Conservation (phyloP, 306 rosid genomes). For the Lagenaria siceraria region DNA sequence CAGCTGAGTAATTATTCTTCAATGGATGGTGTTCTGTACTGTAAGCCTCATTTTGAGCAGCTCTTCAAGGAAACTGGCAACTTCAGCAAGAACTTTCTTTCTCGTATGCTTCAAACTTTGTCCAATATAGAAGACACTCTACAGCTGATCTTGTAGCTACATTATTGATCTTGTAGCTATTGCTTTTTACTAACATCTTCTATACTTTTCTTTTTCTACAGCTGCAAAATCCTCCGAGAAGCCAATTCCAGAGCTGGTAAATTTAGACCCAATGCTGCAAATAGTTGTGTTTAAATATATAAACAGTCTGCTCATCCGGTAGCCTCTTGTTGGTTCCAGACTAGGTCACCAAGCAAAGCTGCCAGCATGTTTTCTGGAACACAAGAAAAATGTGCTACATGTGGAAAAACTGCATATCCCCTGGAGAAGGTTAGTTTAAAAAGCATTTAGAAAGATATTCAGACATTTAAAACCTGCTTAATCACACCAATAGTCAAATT, state of each 20-base stretch:
- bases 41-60: constrained; percentile 93
- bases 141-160: too few species aligned
- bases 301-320: not conserved
- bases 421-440: constrained; percentile 60
- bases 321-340: constrained; percentile 38
- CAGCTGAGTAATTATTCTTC: constrained; percentile 94
- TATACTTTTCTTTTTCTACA: constrained; percentile 35
- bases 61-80: constrained; percentile 83
- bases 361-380: constrained; percentile 95
- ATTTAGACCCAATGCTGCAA: not conserved
- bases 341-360: constrained; percentile 86
- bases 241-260: constrained; percentile 74
- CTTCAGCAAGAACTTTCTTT: constrained; percentile 75
- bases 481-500: not conserved
- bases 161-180: not conserved
- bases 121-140: not conserved
- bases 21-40: constrained; percentile 89
- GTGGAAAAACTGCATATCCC: constrained; percentile 92
- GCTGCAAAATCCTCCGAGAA: constrained; percentile 76
- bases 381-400: constrained; percentile 87
- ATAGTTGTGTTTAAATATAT: not conserved
- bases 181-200: constrained; percentile 2
- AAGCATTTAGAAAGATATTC: not conserved
- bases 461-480: not conserved
- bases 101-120: constrained; percentile 36